These are phyloP conservation scores for Exophiala lecanii-corni DNA, from an alignment of 2,329 filamentous ascomycete genomes.

Conservation along the genomic window DNA sequence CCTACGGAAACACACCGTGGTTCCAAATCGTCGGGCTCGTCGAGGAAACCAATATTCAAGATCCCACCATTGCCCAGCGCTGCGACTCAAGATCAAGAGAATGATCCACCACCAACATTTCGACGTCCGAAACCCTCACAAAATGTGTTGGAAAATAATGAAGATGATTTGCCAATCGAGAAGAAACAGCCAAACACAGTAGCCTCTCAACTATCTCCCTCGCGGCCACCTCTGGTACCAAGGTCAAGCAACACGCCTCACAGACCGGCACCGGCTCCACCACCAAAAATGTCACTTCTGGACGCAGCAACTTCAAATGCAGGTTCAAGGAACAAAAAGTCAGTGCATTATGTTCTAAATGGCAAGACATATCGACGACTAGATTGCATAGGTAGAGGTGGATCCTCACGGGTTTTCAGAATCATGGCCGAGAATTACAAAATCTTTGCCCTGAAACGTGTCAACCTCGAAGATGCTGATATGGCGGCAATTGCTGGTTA, in stretches of 20 bases:
- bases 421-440: conserved; percentile 97
- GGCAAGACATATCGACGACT: conserved; percentile 85
- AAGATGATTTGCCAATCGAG: conserved; percentile 37
- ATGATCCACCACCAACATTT: conserved; percentile 68
- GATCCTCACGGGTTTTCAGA: conserved; percentile 89
- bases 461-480: conserved; percentile 85
- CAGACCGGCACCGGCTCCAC: conserved; percentile 68
- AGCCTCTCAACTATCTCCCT: conserved; percentile 41
- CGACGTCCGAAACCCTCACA: conserved; percentile 56
- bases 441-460: conserved; percentile 88
- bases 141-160: conserved; percentile 53
- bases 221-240: conserved; percentile 45
- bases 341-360: conserved; percentile 83
- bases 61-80: conserved; percentile 55
- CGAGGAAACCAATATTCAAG: conserved; percentile 53
- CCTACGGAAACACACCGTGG: conserved; percentile 36
- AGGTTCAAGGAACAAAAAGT: conserved; percentile 70
- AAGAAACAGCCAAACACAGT: conserved; percentile 39
- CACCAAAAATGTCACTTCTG: conserved; percentile 95
- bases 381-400: conserved; percentile 85
- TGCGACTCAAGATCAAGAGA: conserved; percentile 74
- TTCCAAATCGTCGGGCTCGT: conserved; percentile 38
- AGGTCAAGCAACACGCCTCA: conserved; percentile 68
- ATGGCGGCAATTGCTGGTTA: conserved; percentile 77
- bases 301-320: conserved; percentile 82